A percentile compares a stretch with the other conserved stretches of the same genome.
Conservation (phyloP, 2,329 filamentous ascomycete species). For the Ascochyta rabiei region DNA sequence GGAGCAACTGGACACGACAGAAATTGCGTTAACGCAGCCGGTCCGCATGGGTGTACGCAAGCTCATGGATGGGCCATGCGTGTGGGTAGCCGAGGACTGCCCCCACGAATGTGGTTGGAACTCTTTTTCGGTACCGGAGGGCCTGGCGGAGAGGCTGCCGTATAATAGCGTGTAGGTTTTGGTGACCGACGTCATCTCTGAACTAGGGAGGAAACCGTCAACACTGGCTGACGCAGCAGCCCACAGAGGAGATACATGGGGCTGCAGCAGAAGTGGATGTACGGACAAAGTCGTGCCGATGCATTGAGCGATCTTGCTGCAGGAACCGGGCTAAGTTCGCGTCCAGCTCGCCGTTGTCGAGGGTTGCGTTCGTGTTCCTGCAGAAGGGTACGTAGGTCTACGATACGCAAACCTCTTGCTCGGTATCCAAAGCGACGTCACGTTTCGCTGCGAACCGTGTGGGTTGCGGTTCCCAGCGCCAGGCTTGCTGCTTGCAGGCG, state of each 20-base stretch:
- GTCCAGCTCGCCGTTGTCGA: neutral
- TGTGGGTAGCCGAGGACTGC: neutral
- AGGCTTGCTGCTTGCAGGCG: neutral
- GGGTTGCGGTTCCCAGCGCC: neutral
- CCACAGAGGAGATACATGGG: constrained; percentile 20
- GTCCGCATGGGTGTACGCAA: constrained; percentile 11
- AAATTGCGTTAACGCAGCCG: neutral
- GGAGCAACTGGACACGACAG: constrained; percentile 2
- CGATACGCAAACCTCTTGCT: neutral
- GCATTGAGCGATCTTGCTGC: constrained; percentile 23
- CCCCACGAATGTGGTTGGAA: constrained; percentile 13
- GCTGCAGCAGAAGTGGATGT: constrained; percentile 20
- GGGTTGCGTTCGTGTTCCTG: constrained; percentile 7
- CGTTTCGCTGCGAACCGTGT: neutral
- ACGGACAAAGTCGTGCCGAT: constrained; percentile 22
- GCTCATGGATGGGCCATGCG: constrained; percentile 17
- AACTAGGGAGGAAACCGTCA: neutral
- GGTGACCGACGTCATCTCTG: constrained; percentile 7
- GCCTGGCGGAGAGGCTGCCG: neutral
- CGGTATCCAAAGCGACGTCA: neutral
- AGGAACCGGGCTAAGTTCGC: constrained; percentile 17
- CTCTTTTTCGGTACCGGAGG: constrained; percentile 1
- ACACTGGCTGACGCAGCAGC: constrained; percentile 11
- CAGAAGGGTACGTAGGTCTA: constrained; percentile 5
- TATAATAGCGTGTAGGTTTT: constrained; percentile 6